Percentiles rank a stretch among this genome's conserved stretches.
These are phyloP conservation scores for Dipodascus geniculatus DNA, from an alignment of 805 yeast genomes.

Conservation along the genomic window DNA sequence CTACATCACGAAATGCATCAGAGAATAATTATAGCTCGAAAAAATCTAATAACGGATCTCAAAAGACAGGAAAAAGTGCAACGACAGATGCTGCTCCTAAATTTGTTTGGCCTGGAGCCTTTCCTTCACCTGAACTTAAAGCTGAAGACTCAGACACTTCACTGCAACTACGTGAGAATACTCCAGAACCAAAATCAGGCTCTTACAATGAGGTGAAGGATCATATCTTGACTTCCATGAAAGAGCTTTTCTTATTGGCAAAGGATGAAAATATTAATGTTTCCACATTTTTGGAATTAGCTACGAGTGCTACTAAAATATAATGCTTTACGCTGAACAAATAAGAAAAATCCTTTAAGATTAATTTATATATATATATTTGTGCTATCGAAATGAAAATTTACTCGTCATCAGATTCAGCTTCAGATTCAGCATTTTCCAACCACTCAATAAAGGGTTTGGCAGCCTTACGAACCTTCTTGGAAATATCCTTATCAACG, in stretches of 20 bases:
- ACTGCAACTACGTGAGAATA: too few species aligned
- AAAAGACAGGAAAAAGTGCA: too few species aligned
- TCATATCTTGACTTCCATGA: background rate
- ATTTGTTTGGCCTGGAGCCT: background rate
- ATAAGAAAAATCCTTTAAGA: background rate
- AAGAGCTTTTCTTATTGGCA: background rate
- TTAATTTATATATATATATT: too few species aligned
- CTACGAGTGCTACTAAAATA: background rate
- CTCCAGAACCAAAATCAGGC: background rate
- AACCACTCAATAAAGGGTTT: slow-evolving; percentile 94
- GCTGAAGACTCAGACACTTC: background rate
- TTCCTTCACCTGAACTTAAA: background rate
- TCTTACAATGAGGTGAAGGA: background rate
- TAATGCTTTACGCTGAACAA: background rate
- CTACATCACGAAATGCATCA: too few species aligned
- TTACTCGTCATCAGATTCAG: slow-evolving; percentile 45
- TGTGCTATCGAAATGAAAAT: too few species aligned
- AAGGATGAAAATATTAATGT: background rate
- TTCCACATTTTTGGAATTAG: background rate
- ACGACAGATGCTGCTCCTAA: background rate
- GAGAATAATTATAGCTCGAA: background rate
- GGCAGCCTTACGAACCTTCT: slow-evolving; percentile 92
- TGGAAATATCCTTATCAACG: slow-evolving; percentile 82
- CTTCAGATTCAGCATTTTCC: slow-evolving; percentile 81
- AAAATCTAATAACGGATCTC: background rate